Evolutionary conservation across 768 basidiomycete genomes (phyloP).

Genomic region (Gloeopeniophorella convolvens): DNA sequence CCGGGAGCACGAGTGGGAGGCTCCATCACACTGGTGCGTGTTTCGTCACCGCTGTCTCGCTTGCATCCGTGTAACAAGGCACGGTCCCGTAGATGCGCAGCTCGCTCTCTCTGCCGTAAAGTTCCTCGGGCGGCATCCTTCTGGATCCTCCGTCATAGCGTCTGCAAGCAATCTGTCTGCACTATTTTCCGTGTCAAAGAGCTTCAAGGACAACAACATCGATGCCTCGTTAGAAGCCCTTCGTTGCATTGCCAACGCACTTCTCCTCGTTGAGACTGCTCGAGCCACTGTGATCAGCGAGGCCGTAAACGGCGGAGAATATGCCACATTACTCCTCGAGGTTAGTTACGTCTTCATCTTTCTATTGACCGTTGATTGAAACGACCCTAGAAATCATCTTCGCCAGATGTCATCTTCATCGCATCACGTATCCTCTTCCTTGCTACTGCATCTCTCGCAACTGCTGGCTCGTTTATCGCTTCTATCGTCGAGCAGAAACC

Average conservation of each 20-base stretch:
- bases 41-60: neutral
- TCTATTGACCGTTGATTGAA: neutral
- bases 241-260: conserved; percentile 71
- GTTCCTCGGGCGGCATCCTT: conserved; percentile 61
- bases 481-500: conserved; percentile 62
- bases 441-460: conserved; percentile 46
- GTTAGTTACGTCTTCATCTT: conserved; percentile 30
- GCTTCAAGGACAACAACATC: conserved; percentile 45
- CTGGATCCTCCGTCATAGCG: conserved; percentile 59
- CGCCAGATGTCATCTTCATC: conserved; percentile 64
- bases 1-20: conserved; percentile 10
- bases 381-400: conserved; percentile 46
- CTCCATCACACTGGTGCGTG: conserved; percentile 13
- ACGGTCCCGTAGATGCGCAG: conserved; percentile 47
- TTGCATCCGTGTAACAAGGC: neutral
- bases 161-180: conserved; percentile 47
- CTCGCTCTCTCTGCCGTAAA: conserved; percentile 68
- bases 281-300: conserved; percentile 49
- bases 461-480: conserved; percentile 42
- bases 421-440: conserved; percentile 74
- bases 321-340: conserved; percentile 51
- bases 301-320: conserved; percentile 58
- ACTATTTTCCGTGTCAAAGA: conserved; percentile 44
- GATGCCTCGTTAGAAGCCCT: conserved; percentile 66
- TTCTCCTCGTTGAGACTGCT: conserved; percentile 61